phyloP scores from a whole-genome alignment of 2,329 filamentous ascomycete species.

The Malbranchea cinnamomea region DNA sequence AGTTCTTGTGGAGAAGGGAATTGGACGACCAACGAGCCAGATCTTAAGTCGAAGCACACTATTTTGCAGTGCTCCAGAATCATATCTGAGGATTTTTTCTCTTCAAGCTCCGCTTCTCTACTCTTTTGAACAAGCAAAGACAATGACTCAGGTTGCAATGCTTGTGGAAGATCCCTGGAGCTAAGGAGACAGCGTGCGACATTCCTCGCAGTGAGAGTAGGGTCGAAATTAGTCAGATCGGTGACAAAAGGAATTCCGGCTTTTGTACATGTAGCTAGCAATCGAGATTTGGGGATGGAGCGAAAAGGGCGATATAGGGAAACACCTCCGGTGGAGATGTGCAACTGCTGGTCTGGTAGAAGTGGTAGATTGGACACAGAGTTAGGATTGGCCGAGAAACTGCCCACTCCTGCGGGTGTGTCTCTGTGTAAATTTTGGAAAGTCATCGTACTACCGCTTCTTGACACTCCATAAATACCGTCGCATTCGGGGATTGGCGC shows the following conservation, averaged over 20 bases:
- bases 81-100: conserved; percentile 39
- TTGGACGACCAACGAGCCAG: conserved; percentile 20
- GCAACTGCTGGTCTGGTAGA: conserved; percentile 35
- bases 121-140: conserved; percentile 44
- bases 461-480: conserved; percentile 55
- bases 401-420: too few relatives aligned
- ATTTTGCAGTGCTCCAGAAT: conserved; percentile 31
- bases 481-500: conserved; percentile 71
- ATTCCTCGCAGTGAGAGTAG: conserved; percentile 64
- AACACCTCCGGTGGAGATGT: conserved; percentile 21
- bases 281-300: conserved; percentile 48
- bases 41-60: conserved; percentile 17
- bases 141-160: conserved; percentile 51
- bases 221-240: conserved; percentile 68
- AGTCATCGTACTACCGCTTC: conserved; percentile 50
- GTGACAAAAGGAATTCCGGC: conserved; percentile 61
- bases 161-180: conserved; percentile 47
- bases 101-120: conserved; percentile 26
- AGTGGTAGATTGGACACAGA: conserved; percentile 56
- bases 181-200: conserved; percentile 55
- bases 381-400: too few relatives aligned
- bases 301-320: conserved; percentile 25
- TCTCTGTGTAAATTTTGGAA: too few relatives aligned
- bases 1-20: conserved; percentile 14
- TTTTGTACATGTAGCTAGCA: conserved; percentile 52